Percentiles rank a stretch among this genome's conserved stretches.
Evolutionary conservation across 495 filamentous ascomycete genomes (phyloP).

Genomic region (Neurospora tetraspora): DNA sequence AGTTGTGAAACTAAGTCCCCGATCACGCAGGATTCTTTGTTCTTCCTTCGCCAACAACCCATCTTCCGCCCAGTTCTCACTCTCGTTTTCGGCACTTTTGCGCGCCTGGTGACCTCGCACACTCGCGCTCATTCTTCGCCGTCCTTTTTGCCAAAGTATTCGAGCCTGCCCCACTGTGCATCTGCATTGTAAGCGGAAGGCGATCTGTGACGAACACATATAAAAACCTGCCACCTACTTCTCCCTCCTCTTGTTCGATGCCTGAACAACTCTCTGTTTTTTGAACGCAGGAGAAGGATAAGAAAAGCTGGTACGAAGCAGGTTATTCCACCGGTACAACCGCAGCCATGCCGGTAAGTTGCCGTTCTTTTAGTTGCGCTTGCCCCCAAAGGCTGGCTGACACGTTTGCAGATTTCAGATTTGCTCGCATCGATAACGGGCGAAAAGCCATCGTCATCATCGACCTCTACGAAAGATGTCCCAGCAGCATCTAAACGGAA

Average conservation of each 20-base stretch:
- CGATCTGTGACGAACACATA: neutral
- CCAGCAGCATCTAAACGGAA: constrained; percentile 36
- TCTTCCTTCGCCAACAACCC: constrained; percentile 6
- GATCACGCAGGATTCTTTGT: constrained; percentile 14
- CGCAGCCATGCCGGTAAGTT: constrained; percentile 21
- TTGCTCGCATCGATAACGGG: constrained; percentile 47
- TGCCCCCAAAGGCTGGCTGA: constrained; percentile 4
- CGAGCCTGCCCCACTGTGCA: neutral
- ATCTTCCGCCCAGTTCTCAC: neutral
- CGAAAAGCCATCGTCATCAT: constrained; percentile 28
- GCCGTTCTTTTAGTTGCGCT: neutral
- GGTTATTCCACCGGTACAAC: neutral
- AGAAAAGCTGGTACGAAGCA: neutral
- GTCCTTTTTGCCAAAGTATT: neutral
- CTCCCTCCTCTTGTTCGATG: constrained; percentile 12
- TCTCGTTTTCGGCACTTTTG: neutral
- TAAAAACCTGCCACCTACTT: neutral
- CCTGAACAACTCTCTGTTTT: constrained; percentile 15
- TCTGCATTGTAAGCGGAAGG: neutral
- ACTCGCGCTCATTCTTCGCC: neutral
- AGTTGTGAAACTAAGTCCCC: neutral
- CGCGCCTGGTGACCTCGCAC: neutral
- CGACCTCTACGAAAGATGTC: constrained; percentile 18
- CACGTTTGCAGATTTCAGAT: constrained; percentile 35
- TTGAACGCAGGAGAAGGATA: constrained; percentile 23